Evolutionary conservation across 1,284 basidiomycete genomes (phyloP).

Genomic region (Termitomyces sp.): DNA sequence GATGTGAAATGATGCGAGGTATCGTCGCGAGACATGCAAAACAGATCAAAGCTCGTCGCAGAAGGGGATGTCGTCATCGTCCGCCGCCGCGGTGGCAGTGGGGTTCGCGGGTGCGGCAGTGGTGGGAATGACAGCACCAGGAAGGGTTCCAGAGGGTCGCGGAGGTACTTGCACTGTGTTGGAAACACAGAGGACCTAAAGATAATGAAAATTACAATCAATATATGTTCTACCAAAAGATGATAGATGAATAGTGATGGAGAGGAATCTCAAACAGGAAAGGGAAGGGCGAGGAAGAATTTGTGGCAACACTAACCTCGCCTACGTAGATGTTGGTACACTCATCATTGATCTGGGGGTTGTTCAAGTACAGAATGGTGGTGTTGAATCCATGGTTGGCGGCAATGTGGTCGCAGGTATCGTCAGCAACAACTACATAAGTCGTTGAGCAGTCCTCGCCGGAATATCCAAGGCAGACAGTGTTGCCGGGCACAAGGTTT

Average conservation of each 20-base stretch:
- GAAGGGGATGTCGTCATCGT: conserved; percentile 49
- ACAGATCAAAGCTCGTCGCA: conserved; percentile 48
- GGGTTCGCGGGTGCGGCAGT: conserved; percentile 23
- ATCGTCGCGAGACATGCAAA: conserved; percentile 2
- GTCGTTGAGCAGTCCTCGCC: conserved; percentile 46
- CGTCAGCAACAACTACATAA: conserved; percentile 44
- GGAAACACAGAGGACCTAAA: conserved; percentile 51
- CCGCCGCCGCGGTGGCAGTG: conserved; percentile 24
- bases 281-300: neutral
- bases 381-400: conserved; percentile 36
- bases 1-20: conserved; percentile 4
- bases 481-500: conserved; percentile 48
- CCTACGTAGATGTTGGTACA: conserved; percentile 65
- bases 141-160: conserved; percentile 32
- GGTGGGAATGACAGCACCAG: conserved; percentile 29
- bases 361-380: conserved; percentile 53
- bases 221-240: neutral
- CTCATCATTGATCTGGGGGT: conserved; percentile 56
- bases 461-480: conserved; percentile 45
- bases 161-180: conserved; percentile 35
- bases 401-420: conserved; percentile 48
- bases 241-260: neutral
- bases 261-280: neutral
- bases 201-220: conserved; percentile 19
- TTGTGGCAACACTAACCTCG: conserved; percentile 43